These are phyloP conservation scores for Penicillium griseofulvum DNA, from an alignment of 2,329 filamentous ascomycete genomes.

Conservation along the genomic window DNA sequence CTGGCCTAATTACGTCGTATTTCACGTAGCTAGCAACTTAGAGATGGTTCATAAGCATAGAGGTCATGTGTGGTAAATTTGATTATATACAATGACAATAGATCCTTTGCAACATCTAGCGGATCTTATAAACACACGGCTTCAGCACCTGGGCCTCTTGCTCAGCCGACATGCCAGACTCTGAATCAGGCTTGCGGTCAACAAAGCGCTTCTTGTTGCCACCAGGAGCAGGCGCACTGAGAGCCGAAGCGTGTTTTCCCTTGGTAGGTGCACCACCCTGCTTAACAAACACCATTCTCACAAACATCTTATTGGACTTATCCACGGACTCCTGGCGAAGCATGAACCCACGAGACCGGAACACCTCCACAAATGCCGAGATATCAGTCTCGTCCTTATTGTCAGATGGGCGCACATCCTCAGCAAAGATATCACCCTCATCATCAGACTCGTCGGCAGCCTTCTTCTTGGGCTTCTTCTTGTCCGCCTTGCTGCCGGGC, in stretches of 20 bases:
- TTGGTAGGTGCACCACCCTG: constrained; percentile 64
- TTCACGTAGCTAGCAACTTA: not conserved
- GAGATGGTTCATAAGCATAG: not conserved
- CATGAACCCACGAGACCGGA: constrained; percentile 79
- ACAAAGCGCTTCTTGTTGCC: constrained; percentile 54
- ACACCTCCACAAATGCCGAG: constrained; percentile 77
- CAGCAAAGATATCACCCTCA: constrained; percentile 54
- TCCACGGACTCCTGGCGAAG: constrained; percentile 73
- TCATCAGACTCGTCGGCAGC: constrained; percentile 47
- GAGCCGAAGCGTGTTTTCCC: constrained; percentile 63
- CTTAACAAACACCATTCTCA: constrained; percentile 93
- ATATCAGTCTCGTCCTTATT: constrained; percentile 77
- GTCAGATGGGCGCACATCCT: constrained; percentile 52
- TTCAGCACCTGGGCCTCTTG: constrained; percentile 74
- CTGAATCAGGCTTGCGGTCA: constrained; percentile 51
- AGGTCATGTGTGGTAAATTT: not conserved
- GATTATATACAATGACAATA: not conserved
- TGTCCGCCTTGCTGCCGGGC: constrained; percentile 42
- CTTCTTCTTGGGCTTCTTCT: constrained; percentile 47
- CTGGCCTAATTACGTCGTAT: not conserved
- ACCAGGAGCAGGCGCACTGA: constrained; percentile 30
- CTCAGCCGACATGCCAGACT: constrained; percentile 56
- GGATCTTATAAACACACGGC: constrained; percentile 92
- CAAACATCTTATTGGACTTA: constrained; percentile 95
- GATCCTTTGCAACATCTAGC: constrained; percentile 48